phyloP scores from a whole-genome alignment of 2,329 filamentous ascomycete species.

The Fusarium keratoplasticum region DNA sequence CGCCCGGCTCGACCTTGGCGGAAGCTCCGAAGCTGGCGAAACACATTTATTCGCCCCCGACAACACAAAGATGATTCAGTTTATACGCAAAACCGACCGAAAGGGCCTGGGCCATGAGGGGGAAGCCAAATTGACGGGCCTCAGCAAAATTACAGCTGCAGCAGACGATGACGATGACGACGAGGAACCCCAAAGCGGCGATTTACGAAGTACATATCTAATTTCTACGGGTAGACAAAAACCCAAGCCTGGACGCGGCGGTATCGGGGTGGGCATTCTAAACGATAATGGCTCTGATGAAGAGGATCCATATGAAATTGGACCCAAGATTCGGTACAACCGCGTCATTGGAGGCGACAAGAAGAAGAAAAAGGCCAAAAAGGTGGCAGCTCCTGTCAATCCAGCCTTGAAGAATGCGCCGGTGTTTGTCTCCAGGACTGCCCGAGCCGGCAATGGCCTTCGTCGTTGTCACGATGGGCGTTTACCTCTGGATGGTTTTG shows the following conservation, averaged over 20 bases:
- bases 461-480: conserved; percentile 86
- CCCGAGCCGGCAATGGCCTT: conserved; percentile 45
- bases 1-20: conserved; percentile 71
- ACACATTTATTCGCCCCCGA: conserved; percentile 87
- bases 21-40: conserved; percentile 53
- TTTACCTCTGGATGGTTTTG: conserved; percentile 82
- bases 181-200: conserved; percentile 49
- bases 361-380: conserved; percentile 77
- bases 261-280: conserved; percentile 87
- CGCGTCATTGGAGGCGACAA: conserved; percentile 84
- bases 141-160: conserved; percentile 42
- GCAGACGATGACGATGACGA: conserved; percentile 58
- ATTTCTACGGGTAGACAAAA: conserved; percentile 60
- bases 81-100: conserved; percentile 73
- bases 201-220: conserved; percentile 24
- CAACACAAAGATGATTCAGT: conserved; percentile 76
- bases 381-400: conserved; percentile 65
- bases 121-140: conserved; percentile 63
- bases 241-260: conserved; percentile 64
- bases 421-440: conserved; percentile 76
- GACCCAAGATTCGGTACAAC: conserved; percentile 90
- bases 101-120: conserved; percentile 77
- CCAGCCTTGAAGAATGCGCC: conserved; percentile 75
- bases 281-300: conserved; percentile 97
- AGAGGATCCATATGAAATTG: conserved; percentile 93